Base-by-base conservation (phyloP, 139 green algal species). In the Chlorella sorokiniana region DNA sequence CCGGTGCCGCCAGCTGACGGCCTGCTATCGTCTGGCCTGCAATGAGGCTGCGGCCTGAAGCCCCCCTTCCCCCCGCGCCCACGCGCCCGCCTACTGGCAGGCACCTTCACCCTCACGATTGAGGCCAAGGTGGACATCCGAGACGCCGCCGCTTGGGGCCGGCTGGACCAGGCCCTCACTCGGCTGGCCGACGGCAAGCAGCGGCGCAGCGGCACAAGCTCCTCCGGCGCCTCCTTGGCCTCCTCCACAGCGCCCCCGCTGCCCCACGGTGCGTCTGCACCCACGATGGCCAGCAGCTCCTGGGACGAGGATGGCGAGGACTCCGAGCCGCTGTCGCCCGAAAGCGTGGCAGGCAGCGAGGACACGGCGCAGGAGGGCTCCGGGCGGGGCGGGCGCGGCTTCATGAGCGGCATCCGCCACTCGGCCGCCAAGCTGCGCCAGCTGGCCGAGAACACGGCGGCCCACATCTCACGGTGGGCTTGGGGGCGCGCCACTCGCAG, bases 71-170 rank as follows among this genome's bases (percentile, higher is more conserved):
- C 16, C 27, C 9, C 20, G 3, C 40, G 3, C 4, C 31, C 72
- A 1, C 3, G 41, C 25, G n/a, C 25, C 38, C 40, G 23, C 41
- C 33, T 69, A 9, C 31, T 42, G 10, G 52, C 86, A 90, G 88
- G 89, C 25, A 62, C 74, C 23, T 83, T 90, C n/a, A 82, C 73
- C 4, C 52, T 92, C 33, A 78, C 81, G 0, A 74, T 92, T 4
- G 87, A 90, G 73, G 52, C 72, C 9, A 90, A 91, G 54, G 69
- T 92, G 41, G 85, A 92, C 63, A 70, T 89, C 54, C 54, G 87
- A 20, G 85, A 91, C 71, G 83, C 65, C 6, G 64, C 80, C 0
- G 85, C 84, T 27, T 92, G 89, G 89, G 75, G 62, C 25, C 37
- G 61, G 40, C 41, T 92, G 18, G 89, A 90, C 61, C 70, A 84